Base-by-base conservation (phyloP, 176 grass and related monocot genomes). In the Carex scoparia region DNA sequence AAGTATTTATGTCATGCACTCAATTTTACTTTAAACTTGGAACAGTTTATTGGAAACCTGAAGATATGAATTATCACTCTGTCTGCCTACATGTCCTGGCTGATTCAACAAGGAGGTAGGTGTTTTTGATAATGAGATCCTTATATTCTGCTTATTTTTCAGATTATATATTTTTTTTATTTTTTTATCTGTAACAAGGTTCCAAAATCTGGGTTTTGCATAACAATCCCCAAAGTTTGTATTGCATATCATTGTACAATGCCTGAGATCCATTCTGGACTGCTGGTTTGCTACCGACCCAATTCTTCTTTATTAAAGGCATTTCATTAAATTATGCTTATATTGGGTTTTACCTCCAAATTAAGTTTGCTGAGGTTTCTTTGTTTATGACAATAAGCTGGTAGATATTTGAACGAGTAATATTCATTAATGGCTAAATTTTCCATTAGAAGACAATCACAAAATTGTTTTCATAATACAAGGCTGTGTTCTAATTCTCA, bases 41-140 rank as follows among this genome's bases (percentile, higher is more conserved):
- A 77, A 51, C 84, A 98, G 91, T 98, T 80, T 98, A 98, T 86
- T 89, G 93, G 86, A 98, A 95, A 64, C 86, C 96, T 23, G 96
- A 95, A 87, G 96, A 98, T 90, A 95, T 98, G 96, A 98, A 98
- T 84, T 92, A 93, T 78, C 96, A 98, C 77, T 95, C 93, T 10
- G 88, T 98, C 37, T 98, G 93, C 81, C 86, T 98, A 61, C 96
- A 98, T 88, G 96, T 98, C 79, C 73, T 98, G 74, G 89, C 96
- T 58, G 96, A 98, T 89, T 98, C 96, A 69, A 90, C 95, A 64
- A 84, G 95, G 54, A 98, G 95, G 95, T 98, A 90, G 18, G 65
- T 64, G 79, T 27, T 69, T 73, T 40, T 49, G 3, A 83, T 30
- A 13, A 48, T 9, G 18, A 76, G 32, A 44, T 28, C 1, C 60